Evolutionary conservation across 352 stramenopile genomes (phyloP).

Genomic region (Phytophthora boehmeriae): DNA sequence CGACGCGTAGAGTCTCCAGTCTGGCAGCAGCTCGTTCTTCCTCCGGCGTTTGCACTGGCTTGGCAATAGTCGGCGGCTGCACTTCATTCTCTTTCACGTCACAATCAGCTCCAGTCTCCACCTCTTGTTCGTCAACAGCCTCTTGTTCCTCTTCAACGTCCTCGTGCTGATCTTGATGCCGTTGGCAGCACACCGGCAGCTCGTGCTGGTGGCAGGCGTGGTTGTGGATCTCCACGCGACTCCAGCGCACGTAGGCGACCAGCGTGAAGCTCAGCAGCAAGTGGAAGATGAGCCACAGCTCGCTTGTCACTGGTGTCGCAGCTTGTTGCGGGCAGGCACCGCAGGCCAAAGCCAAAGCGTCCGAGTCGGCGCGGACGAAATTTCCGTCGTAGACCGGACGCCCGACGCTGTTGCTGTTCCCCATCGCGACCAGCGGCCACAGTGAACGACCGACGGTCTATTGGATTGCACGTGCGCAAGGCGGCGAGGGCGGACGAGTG

Average conservation of each 20-base stretch:
- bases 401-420: slow-evolving; percentile 20
- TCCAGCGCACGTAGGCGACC: slow-evolving; percentile 51
- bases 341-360: slow-evolving; percentile 21
- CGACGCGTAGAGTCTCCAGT: slow-evolving; percentile 23
- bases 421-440: slow-evolving; percentile 14
- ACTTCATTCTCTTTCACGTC: slow-evolving; percentile 21
- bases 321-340: slow-evolving; percentile 8
- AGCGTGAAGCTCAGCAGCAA: slow-evolving; percentile 47
- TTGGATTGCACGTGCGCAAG: background rate
- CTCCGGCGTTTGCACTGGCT: slow-evolving; percentile 2
- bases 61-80: slow-evolving; percentile 4
- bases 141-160: background rate
- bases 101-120: background rate
- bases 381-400: slow-evolving; percentile 33
- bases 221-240: slow-evolving; percentile 34
- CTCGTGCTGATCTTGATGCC: slow-evolving; percentile 8
- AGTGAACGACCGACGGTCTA: background rate
- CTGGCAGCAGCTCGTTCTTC: slow-evolving; percentile 14
- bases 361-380: slow-evolving; percentile 29
- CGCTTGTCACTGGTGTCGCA: slow-evolving; percentile 5
- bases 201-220: slow-evolving; percentile 28
- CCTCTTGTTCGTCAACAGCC: background rate
- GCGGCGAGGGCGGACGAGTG: background rate
- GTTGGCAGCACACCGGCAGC: slow-evolving; percentile 22
- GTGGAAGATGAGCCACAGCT: slow-evolving; percentile 45